Base-by-base conservation (phyloP, 2,329 filamentous ascomycete genomes). In the Nemania sp. region DNA sequence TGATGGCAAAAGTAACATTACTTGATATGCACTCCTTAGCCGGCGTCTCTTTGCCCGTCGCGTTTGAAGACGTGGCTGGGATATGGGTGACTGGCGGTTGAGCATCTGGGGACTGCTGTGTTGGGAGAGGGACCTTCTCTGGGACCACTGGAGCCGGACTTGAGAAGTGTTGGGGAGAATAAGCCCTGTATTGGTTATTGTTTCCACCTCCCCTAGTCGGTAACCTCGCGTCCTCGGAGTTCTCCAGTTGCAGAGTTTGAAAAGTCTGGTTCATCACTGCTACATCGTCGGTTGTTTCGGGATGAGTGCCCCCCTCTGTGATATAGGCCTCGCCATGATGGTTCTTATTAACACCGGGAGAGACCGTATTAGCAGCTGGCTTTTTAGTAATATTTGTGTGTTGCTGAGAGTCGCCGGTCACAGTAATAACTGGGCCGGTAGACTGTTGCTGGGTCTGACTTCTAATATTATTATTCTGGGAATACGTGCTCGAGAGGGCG, bases 1-100 rank as follows among this genome's bases (percentile, higher is more conserved):
- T 60, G 6, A 45, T 20, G 21, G 46, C 49, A 35, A 63, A 63
- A 2, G 34, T 60, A 13, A 54, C 32, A 12, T 17, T 25, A 2
- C 18, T 54, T 32, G 47, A 46, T 29, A 60, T 60, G 18, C 57
- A 60, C 13, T 63, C 57, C 29, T 21, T 60, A 18, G 21, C 18
- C 15, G 15, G 25, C 5, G 21, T n/a, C n/a, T 54, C 25, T 7
- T 29, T 29, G 25, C 4, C 57, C 32, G 32, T 25, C n/a, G 57
- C 57, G 21, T 3, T 43, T n/a, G 35, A 18, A 34, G 15, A 11
- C 6, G 59, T 10, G 20, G 29, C n/a, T 18, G 54, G n/a, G 17
- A 4, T 12, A 21, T 35, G 2, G 12, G 15, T 1, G 6, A 17
- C 18, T 43, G 46, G 29, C 13, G 52, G 46, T 9, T 6, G 40